Conservation (phyloP, 768 basidiomycete species). For the Dictyophora rubrovolvata region DNA sequence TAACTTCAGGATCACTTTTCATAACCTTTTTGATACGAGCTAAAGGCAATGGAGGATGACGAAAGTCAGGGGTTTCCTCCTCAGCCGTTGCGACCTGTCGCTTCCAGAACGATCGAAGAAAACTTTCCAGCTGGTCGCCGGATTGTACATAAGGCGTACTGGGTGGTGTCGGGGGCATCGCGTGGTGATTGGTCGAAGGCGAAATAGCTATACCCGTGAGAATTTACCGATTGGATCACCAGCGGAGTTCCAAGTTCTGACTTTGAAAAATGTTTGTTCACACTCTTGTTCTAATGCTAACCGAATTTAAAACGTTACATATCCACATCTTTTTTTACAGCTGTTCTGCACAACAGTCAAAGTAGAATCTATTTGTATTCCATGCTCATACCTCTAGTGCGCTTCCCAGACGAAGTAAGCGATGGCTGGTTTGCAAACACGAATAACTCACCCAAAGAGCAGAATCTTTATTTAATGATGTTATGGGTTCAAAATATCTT, state of each 20-base stretch:
- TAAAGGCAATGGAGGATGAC: conserved; percentile 81
- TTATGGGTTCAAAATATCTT: not conserved
- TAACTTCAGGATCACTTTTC: conserved; percentile 96
- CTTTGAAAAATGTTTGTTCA: not conserved
- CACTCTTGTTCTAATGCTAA: too few species aligned
- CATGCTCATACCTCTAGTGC: not conserved
- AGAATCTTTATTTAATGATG: not conserved
- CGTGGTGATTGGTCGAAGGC: conserved; percentile 9
- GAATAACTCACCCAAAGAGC: not conserved
- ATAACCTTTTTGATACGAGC: conserved; percentile 99
- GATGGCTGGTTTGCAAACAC: not conserved
- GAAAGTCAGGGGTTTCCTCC: conserved; percentile 78
- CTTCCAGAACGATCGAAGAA: conserved; percentile 85
- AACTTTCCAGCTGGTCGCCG: conserved; percentile 79
- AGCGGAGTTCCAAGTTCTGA: not conserved
- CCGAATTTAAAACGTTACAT: too few species aligned
- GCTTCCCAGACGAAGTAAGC: not conserved
- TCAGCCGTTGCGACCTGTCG: conserved; percentile 80
- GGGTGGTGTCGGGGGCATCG: conserved; percentile 10
- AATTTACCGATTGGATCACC: not conserved
- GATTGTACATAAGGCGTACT: conserved; percentile 60
- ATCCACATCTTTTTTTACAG: too few species aligned
- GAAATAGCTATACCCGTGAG: not conserved
- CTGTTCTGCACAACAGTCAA: too few species aligned
- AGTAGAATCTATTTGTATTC: not conserved